Percentiles rank a stretch among this genome's conserved stretches.
Evolutionary conservation across 768 basidiomycete species (phyloP).

Genomic region (Termitomyces sp.): DNA sequence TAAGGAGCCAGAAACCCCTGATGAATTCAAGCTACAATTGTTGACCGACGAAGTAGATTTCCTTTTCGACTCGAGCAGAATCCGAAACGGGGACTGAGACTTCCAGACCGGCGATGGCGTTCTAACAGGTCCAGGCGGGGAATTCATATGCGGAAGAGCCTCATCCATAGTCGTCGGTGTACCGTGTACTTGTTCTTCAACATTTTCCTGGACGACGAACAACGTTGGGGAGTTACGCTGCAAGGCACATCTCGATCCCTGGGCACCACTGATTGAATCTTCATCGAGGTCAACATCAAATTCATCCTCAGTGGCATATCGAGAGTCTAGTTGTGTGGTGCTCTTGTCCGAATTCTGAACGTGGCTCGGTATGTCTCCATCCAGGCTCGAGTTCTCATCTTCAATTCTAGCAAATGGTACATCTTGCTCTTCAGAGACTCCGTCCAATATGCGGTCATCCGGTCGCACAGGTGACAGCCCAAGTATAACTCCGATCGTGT

Average conservation of each 20-base stretch:
- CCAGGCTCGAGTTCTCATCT: neutral
- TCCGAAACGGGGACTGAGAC: conserved; percentile 8
- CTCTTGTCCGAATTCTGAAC: neutral
- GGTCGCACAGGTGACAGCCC: conserved; percentile 19
- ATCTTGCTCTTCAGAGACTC: neutral
- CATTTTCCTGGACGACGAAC: neutral
- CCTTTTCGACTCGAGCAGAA: conserved; percentile 8
- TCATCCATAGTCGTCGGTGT: neutral
- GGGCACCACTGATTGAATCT: neutral
- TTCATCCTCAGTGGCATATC: neutral
- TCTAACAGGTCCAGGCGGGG: neutral
- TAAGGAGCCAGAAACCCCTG: neutral
- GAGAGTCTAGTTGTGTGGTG: neutral
- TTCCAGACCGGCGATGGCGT: neutral
- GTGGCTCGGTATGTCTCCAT: neutral
- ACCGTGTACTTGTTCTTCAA: neutral
- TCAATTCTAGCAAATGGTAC: neutral
- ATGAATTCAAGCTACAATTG: neutral
- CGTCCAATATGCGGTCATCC: neutral
- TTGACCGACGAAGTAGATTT: neutral
- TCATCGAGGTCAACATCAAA: neutral
- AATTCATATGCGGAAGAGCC: neutral
- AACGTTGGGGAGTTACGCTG: neutral
- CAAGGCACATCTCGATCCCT: neutral
- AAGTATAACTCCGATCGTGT: conserved; percentile 34